These are phyloP conservation scores for Pistacia atlantica DNA, from an alignment of 345 rosid species.

Conservation along the genomic window DNA sequence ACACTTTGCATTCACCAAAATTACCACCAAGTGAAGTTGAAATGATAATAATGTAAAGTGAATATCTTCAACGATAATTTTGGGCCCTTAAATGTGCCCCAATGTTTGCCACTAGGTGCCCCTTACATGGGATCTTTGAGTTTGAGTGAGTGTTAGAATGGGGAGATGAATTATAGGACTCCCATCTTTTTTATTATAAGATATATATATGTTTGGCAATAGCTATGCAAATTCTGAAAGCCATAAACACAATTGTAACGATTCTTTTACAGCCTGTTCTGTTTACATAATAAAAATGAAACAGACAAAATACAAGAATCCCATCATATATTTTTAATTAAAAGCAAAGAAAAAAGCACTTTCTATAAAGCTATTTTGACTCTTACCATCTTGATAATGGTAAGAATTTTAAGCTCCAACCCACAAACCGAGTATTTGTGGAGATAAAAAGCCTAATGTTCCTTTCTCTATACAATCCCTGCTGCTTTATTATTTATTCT, in stretches of 20 bases:
- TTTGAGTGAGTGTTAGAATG: conserved; percentile 19
- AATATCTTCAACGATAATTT: background rate
- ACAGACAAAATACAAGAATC: conserved; percentile 24
- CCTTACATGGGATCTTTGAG: conserved; percentile 28
- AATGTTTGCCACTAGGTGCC: conserved; percentile 47
- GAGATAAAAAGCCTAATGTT: conserved; percentile 22
- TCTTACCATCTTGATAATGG: conserved; percentile 37
- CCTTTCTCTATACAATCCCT: conserved; percentile 25
- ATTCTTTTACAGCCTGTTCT: conserved; percentile 28
- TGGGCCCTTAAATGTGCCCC: conserved; percentile 28
- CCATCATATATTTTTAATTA: conserved; percentile 23
- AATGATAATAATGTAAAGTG: background rate
- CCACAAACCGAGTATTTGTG: conserved; percentile 31
- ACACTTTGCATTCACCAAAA: conserved; percentile 8
- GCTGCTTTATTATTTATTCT: conserved; percentile 30
- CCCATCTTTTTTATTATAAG: background rate
- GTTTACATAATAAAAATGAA: conserved; percentile 24
- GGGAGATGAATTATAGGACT: conserved; percentile 19
- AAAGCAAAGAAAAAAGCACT: conserved; percentile 27
- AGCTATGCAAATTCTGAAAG: conserved; percentile 3
- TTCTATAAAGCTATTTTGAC: conserved; percentile 47
- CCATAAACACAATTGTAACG: conserved; percentile 14
- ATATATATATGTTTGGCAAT: conserved; percentile 2
- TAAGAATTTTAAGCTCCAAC: conserved; percentile 40
- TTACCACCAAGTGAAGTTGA: conserved; percentile 17